phyloP scores from a whole-genome alignment of 345 rosid species.

The Citrus medica region DNA sequence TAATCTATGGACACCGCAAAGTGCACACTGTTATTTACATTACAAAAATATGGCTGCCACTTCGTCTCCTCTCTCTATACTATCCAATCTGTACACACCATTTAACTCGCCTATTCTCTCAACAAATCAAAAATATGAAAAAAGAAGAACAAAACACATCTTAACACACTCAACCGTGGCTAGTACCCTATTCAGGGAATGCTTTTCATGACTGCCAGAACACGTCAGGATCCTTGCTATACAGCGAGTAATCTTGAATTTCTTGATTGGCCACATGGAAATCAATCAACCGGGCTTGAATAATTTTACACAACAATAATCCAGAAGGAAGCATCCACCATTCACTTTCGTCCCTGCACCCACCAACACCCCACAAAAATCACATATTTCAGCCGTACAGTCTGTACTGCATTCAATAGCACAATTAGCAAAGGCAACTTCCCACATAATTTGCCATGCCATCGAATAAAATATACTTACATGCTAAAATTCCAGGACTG shows the following conservation, averaged over 20 bases:
- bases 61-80: background rate
- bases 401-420: no score
- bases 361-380: background rate
- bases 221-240: slow-evolving; percentile 64
- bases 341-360: slow-evolving; percentile 86
- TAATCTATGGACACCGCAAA: no score
- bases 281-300: slow-evolving; percentile 72
- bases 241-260: slow-evolving; percentile 84
- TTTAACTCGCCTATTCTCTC: background rate
- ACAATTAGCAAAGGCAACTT: background rate
- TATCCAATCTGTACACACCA: background rate
- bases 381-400: no score
- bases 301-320: slow-evolving; percentile 60
- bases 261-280: slow-evolving; percentile 87
- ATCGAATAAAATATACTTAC: slow-evolving; percentile 36
- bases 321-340: slow-evolving; percentile 97
- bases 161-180: no score
- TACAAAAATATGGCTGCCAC: no score
- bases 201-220: slow-evolving; percentile 72
- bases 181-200: background rate
- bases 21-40: no score
- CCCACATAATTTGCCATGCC: background rate
- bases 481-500: slow-evolving; percentile 94
- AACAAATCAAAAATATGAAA: background rate
- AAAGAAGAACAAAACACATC: background rate